Percentiles rank a stretch among this genome's conserved stretches.
Conservation (phyloP, 441 rosid genomes). For the Populus hybrid region DNA sequence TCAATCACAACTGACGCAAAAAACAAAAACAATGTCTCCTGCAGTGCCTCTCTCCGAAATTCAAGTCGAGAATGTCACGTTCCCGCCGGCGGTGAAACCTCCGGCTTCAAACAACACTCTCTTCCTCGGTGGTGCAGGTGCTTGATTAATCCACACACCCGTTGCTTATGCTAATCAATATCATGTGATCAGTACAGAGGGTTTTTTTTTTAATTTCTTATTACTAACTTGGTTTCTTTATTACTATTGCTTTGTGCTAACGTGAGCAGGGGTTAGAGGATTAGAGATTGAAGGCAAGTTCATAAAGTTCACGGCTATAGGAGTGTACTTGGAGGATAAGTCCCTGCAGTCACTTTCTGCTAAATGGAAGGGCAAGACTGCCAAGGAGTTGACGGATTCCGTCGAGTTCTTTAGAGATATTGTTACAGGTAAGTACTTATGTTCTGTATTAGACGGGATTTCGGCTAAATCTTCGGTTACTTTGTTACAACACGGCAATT, state of each 20-base stretch:
- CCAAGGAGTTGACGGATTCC: constrained; percentile 53
- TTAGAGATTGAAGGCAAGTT: constrained; percentile 66
- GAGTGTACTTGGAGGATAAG: constrained; percentile 62
- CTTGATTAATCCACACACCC: background rate
- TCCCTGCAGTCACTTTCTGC: constrained; percentile 50
- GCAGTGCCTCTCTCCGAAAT: constrained; percentile 32
- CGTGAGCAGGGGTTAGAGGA: constrained; percentile 61
- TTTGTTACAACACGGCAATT: background rate
- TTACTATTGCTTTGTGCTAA: background rate
- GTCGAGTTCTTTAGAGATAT: constrained; percentile 73
- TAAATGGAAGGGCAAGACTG: constrained; percentile 67
- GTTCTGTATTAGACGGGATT: background rate
- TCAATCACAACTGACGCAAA: background rate
- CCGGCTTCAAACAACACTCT: constrained; percentile 54
- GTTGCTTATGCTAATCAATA: background rate
- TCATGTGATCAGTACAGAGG: too few species aligned
- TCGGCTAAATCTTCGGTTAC: background rate
- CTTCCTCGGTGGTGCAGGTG: constrained; percentile 83
- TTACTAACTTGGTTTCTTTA: background rate
- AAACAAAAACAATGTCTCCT: constrained; percentile 18
- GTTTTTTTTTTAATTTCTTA: background rate
- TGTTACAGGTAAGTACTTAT: constrained; percentile 55
- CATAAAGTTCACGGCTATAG: constrained; percentile 72
- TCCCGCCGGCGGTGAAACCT: constrained; percentile 53
- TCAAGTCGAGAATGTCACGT: constrained; percentile 42